Percentiles rank a stretch among this genome's conserved stretches.
phyloP scores from a whole-genome alignment of 257 asterid genomes.

The Lantana camara region DNA sequence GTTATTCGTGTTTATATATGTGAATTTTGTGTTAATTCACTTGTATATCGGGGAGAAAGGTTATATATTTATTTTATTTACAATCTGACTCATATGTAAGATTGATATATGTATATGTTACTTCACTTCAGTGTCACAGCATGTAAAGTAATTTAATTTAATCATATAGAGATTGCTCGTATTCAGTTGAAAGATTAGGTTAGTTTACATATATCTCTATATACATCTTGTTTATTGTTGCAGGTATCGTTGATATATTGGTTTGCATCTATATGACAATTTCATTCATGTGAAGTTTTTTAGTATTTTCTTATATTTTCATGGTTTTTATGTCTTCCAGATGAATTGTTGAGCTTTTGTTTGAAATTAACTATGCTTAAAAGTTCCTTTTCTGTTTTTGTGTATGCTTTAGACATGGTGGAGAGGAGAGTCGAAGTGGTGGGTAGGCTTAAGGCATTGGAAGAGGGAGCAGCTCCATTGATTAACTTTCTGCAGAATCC shows the following conservation, averaged over 20 bases:
- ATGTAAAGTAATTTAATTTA: not conserved
- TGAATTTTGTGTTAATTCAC: too few species aligned
- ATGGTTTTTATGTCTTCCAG: constrained; percentile 4
- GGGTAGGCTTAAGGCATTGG: constrained; percentile 82
- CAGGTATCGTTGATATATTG: not conserved
- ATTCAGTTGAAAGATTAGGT: not conserved
- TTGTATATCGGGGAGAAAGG: too few species aligned
- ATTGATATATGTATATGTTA: too few species aligned
- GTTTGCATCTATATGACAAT: not conserved
- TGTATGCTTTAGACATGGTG: constrained; percentile 66
- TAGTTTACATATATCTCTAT: not conserved
- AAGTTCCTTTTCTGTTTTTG: constrained; percentile 3
- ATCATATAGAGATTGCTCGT: not conserved
- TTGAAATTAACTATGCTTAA: not conserved
- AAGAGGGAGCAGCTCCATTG: constrained; percentile 92
- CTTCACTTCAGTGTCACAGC: not conserved
- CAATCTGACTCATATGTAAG: too few species aligned
- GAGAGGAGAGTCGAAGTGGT: constrained; percentile 95
- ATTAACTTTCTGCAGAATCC: constrained; percentile 83
- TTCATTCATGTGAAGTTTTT: not conserved
- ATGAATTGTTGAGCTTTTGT: not conserved
- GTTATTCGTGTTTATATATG: too few species aligned
- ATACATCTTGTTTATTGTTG: not conserved
- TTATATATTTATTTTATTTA: too few species aligned
- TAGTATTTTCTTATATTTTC: not conserved